Conservation (phyloP, 1,284 basidiomycete genomes). For the Pseudozyma sp. region DNA sequence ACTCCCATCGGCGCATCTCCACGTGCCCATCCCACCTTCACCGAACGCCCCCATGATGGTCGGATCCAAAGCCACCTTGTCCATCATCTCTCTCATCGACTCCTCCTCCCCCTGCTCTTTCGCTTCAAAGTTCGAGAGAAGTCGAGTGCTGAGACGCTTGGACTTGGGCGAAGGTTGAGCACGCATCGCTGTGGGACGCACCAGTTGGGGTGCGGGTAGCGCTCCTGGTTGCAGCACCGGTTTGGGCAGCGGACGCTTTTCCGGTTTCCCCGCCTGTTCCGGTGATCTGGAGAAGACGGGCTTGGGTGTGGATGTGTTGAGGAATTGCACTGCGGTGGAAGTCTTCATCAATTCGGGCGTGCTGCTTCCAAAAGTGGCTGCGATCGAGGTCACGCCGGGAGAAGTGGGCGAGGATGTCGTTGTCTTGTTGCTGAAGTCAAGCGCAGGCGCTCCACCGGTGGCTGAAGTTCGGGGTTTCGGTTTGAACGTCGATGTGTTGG, state of each 20-base stretch:
- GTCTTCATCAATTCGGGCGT: slow-evolving; percentile 46
- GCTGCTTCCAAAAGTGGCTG: slow-evolving; percentile 26
- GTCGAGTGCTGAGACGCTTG: slow-evolving; percentile 33
- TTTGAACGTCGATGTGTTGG: slow-evolving; percentile 49
- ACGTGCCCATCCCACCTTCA: slow-evolving; percentile 15
- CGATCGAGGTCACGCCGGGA: slow-evolving; percentile 28
- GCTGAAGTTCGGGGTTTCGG: slow-evolving; percentile 48
- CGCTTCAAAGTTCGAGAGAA: slow-evolving; percentile 44
- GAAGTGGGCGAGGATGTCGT: slow-evolving; percentile 19
- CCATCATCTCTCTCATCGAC: slow-evolving; percentile 38
- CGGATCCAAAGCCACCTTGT: slow-evolving; percentile 42
- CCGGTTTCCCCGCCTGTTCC: slow-evolving; percentile 16
- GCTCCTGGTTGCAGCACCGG: slow-evolving; percentile 37
- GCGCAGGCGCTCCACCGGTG: slow-evolving; percentile 47
- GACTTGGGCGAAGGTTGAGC: slow-evolving; percentile 15
- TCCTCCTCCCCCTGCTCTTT: slow-evolving; percentile 5
- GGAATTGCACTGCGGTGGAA: slow-evolving; percentile 41
- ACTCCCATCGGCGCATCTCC: slow-evolving; percentile 27
- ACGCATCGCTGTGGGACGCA: slow-evolving; percentile 40
- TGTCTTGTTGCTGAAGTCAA: slow-evolving; percentile 57
- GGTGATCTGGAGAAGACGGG: slow-evolving; percentile 39
- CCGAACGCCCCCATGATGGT: slow-evolving; percentile 31
- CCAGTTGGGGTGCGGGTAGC: slow-evolving; percentile 28
- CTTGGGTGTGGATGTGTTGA: slow-evolving; percentile 50
- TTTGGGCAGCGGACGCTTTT: slow-evolving; percentile 38